Evolutionary conservation across 2,329 filamentous ascomycete species (phyloP).

Genomic region (Bretziella fagacearum): DNA sequence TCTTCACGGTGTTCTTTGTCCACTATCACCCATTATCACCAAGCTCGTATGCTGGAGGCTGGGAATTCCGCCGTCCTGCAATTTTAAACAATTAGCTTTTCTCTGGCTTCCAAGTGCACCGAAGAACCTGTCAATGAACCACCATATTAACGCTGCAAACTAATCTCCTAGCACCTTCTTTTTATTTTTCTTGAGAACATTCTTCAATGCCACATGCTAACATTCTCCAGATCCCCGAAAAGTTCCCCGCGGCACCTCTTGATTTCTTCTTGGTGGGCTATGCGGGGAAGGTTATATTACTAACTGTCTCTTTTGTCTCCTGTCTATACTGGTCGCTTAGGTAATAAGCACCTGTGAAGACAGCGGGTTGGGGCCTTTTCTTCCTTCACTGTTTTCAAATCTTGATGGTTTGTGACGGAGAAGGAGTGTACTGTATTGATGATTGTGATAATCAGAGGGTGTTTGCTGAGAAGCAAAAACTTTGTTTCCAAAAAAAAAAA

Average conservation of each 20-base stretch:
- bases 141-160: no score
- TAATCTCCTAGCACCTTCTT: no score
- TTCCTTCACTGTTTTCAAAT: conserved; percentile 15
- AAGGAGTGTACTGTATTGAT: no score
- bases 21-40: no score
- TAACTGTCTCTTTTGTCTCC: not conserved
- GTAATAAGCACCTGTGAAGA: no score
- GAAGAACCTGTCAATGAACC: no score
- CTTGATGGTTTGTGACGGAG: conserved; percentile 15
- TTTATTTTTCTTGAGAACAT: not conserved
- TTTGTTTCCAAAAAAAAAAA: not conserved
- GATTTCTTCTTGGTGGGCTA: not conserved
- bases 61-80: no score
- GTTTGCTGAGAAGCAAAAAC: not conserved
- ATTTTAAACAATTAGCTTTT: no score
- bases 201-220: not conserved
- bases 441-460: no score
- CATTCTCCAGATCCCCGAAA: not conserved
- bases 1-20: no score
- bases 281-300: not conserved
- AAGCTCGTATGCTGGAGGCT: no score
- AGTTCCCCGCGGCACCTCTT: not conserved
- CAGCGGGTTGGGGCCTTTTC: conserved; percentile 6
- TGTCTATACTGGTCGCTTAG: not conserved
- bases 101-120: no score